A percentile compares a stretch with the other conserved stretches of the same genome.
phyloP scores from a whole-genome alignment of 805 yeast genomes.

The Metschnikowia kunwiensis region DNA sequence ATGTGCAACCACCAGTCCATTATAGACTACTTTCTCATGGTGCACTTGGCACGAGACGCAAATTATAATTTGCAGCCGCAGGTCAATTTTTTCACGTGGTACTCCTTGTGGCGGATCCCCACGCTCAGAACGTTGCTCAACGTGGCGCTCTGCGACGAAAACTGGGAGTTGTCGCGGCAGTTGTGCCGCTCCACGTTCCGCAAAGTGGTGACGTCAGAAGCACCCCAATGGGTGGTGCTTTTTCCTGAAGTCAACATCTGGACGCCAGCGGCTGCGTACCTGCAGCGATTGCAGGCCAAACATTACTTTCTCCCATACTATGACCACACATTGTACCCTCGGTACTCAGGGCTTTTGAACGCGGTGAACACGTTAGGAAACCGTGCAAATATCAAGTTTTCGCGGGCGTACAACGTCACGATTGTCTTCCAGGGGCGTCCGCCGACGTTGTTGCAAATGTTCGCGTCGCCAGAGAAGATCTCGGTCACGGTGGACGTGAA shows the following conservation, averaged over 20 bases:
- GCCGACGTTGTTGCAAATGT: constrained; percentile 33
- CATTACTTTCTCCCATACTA: constrained; percentile 60
- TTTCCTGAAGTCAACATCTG: constrained; percentile 86
- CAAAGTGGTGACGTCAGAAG: constrained; percentile 32
- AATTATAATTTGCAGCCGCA: constrained; percentile 33
- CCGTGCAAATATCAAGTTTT: constrained; percentile 32
- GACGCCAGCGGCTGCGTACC: constrained; percentile 43
- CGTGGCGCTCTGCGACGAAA: constrained; percentile 61
- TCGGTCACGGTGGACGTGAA: constrained; percentile 47
- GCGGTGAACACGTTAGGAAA: constrained; percentile 42
- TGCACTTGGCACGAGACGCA: constrained; percentile 24
- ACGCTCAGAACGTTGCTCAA: constrained; percentile 44
- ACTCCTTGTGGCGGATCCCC: constrained; percentile 60
- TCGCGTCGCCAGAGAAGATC: constrained; percentile 28
- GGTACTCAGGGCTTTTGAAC: constrained; percentile 59
- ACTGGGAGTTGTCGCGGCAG: constrained; percentile 53
- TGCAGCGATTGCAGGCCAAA: constrained; percentile 55
- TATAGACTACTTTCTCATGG: constrained; percentile 60
- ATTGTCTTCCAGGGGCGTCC: constrained; percentile 35
- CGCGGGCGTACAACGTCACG: constrained; percentile 55
- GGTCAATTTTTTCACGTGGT: constrained; percentile 71
- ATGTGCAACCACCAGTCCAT: constrained; percentile 65
- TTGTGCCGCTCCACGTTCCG: constrained; percentile 36
- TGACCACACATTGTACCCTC: constrained; percentile 68
- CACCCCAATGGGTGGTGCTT: constrained; percentile 61